Evolutionary conservation across 164 flowering plant genomes (phyloP), one percentile per base, ranked within the genome.

Genomic region (Paratinospora sagittata): DNA sequence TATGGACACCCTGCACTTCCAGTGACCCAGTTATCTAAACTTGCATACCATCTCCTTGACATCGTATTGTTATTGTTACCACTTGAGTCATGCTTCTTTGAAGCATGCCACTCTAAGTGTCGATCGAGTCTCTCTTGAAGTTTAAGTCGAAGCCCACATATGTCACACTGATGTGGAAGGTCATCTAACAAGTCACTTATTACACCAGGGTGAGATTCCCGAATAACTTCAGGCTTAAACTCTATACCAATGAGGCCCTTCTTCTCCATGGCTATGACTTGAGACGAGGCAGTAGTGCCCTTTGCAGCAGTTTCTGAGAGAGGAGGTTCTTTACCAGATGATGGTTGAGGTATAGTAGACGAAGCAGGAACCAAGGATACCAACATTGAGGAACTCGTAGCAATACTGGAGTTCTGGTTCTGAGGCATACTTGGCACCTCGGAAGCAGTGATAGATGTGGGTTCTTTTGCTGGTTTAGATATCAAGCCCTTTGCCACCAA

Each of bases 401-500:
- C 36, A 62, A 49, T 27, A 24, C 37, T 73, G 43, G 81, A 63
- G 47, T 63, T 83, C 72, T 72, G 79, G 21, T 77, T 75, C 72
- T 72, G 76, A 30, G 69, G 57, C 41, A 66, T 70, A 33, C 49
- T 39, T 14, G 88, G 67, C 6, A 41, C 68, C 52, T 72, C 77
- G 13, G 78, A 9, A 60, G 84, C 58, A 45, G 63, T 10, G 14
- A 57, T 21, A 23, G 78, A 60, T 60, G 81, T 41, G 43, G 82
- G 61, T 74, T 87, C 92, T 23, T 76, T 73, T 57, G 80, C 88
- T 47, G 90, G 80, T 61, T 93, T 77, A 67, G 97, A 84, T 78
- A 92, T 95, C 81, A 95, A 76, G 41, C 98, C 99, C 81, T 90
- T 89, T 24, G 92, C 89, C 72, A 95, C 87, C 76, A 95, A 82